Evolutionary conservation across 306 rosid species (phyloP), one percentile per base, ranked within the genome.

Genomic region (Medicago lupulina): DNA sequence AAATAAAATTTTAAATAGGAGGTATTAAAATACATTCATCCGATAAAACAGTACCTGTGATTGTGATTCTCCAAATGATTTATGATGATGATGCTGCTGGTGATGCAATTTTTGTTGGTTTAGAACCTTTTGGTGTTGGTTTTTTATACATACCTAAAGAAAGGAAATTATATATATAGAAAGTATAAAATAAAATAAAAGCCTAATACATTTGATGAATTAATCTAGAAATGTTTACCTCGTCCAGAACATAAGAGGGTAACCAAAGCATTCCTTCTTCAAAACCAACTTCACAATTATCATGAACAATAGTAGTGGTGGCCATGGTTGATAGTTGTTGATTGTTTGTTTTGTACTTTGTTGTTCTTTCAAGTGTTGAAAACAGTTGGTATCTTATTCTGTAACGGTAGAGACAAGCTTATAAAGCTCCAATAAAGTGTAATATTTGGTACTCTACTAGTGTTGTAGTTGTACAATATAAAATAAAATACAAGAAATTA

Each of bases 221-320:
- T 10, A 57, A 46, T 46, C 3, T 12, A 13, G 28, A 23, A 47
- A 47, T 31, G 18, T 21, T 61, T 65, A 85, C 85, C 59, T 88
- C 87, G 10, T 81, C 67, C 2, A 86, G 76, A 81, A 87, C 89
- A 59, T 85, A 86, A 49, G 85, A 77, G 43, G 96, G 92, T 76
- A 90, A 88, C 82, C 88, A 85, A 9, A 73, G 61, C 89, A 83
- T 79, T 83, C 89, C 91, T 67, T 89, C 96, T 66, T 87, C 89
- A 47, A 87, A 81, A 61, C 81, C 77, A 78, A 87, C 74, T 63
- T 85, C 86, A 49, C 19, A 79, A 11, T 54, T 83, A 28, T 86
- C 86, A 38, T 76, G 80, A 70, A 74, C 62, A 51, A 80, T 38
- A 73, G 88, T 91, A 92, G 85, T 87, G 71, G 85, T 88, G 74